Percentiles rank a stretch among this genome's conserved stretches.
These are phyloP conservation scores for Mycena galopus DNA, from an alignment of 768 basidiomycete species.

Conservation along the genomic window DNA sequence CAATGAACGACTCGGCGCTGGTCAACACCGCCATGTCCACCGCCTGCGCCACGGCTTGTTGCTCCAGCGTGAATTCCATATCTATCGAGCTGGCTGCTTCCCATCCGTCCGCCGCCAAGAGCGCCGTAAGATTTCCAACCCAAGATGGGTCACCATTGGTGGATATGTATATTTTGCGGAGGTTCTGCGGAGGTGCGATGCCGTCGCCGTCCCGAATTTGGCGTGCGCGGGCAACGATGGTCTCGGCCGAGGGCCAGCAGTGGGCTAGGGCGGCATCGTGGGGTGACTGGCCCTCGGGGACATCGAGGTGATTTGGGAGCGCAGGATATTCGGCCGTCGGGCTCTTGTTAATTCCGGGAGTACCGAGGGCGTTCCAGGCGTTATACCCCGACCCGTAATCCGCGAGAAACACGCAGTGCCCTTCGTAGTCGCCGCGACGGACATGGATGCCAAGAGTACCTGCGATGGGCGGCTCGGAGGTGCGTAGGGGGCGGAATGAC, in stretches of 20 bases:
- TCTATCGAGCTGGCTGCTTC: constrained; percentile 56
- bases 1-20: constrained; percentile 62
- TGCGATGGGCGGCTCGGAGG: constrained; percentile 38
- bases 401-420: constrained; percentile 57
- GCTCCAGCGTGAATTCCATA: constrained; percentile 54
- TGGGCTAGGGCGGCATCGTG: constrained; percentile 48
- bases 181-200: constrained; percentile 10
- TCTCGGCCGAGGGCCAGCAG: constrained; percentile 56
- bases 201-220: constrained; percentile 40
- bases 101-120: constrained; percentile 53
- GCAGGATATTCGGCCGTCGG: constrained; percentile 15
- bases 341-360: background rate
- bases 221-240: constrained; percentile 55
- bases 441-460: constrained; percentile 63
- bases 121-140: constrained; percentile 52
- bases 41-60: constrained; percentile 58
- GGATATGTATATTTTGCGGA: constrained; percentile 59
- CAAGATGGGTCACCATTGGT: constrained; percentile 59
- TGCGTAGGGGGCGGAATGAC: constrained; percentile 9
- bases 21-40: constrained; percentile 64
- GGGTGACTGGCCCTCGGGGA: constrained; percentile 38
- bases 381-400: constrained; percentile 50
- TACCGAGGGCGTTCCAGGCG: constrained; percentile 58
- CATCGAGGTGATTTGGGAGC: constrained; percentile 42
- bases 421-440: constrained; percentile 61